Evolutionary conservation across 345 rosid genomes (phyloP).

Genomic region (Reutealis trisperma): DNA sequence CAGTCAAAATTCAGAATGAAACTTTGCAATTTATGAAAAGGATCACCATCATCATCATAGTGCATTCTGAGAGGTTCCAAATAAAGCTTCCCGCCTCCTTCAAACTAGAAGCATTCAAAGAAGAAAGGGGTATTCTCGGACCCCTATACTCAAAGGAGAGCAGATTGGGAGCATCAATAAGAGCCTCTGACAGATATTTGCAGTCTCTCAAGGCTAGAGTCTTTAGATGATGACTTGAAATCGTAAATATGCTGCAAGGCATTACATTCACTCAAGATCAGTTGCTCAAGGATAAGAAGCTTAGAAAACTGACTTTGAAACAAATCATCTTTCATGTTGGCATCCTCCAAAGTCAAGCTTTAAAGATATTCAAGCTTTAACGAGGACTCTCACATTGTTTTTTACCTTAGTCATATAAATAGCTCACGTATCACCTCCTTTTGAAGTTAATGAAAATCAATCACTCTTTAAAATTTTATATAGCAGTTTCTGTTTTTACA

Average conservation of each 20-base stretch:
- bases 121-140: constrained; percentile 27
- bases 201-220: constrained; percentile 31
- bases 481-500: too few relatives aligned
- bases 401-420: too few relatives aligned
- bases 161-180: constrained; percentile 38
- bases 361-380: constrained; percentile 29
- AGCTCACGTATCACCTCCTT: too few relatives aligned
- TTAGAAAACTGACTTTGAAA: constrained; percentile 26
- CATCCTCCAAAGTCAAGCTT: constrained; percentile 30
- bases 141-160: constrained; percentile 40
- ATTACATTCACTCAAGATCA: constrained; percentile 34
- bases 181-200: constrained; percentile 24
- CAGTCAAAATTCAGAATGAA: constrained; percentile 31
- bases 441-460: too few relatives aligned
- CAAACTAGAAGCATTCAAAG: constrained; percentile 32
- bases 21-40: constrained; percentile 22
- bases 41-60: neutral
- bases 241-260: constrained; percentile 18
- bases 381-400: too few relatives aligned
- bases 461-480: too few relatives aligned
- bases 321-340: constrained; percentile 16
- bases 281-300: constrained; percentile 33
- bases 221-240: constrained; percentile 26
- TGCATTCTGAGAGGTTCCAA: constrained; percentile 1
- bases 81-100: constrained; percentile 37